A percentile compares a stretch with the other conserved stretches of the same genome.
phyloP scores from a whole-genome alignment of 164 flowering plant genomes.

The Vitis rotundifolia region DNA sequence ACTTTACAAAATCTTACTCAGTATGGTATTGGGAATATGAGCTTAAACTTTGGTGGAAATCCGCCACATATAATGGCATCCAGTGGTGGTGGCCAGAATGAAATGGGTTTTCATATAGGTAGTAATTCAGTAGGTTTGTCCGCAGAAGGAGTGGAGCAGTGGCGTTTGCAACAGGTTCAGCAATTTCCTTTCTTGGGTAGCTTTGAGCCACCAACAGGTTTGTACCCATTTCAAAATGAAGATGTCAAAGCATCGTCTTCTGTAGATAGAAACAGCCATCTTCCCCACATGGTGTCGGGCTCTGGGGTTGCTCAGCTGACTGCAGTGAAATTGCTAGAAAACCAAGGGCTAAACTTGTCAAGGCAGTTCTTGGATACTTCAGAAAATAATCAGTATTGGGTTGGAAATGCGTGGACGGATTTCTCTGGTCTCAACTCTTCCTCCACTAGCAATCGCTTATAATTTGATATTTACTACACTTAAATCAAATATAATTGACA shows the following conservation, averaged over 20 bases:
- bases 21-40: conserved; percentile 20
- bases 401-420: conserved; percentile 28
- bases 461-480: not conserved
- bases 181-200: conserved; percentile 32
- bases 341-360: conserved; percentile 12
- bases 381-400: conserved; percentile 27
- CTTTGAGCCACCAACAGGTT: conserved; percentile 16
- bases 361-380: conserved; percentile 18
- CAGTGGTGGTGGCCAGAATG: not conserved
- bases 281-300: not conserved
- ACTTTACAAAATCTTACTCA: conserved; percentile 30
- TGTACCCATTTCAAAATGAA: conserved; percentile 20
- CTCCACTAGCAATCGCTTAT: conserved; percentile 22
- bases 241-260: conserved; percentile 12
- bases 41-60: conserved; percentile 22
- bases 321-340: conserved; percentile 28
- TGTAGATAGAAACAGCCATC: conserved; percentile 5
- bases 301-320: conserved; percentile 25
- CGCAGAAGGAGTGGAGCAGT: conserved; percentile 6
- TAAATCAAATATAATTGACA: not conserved
- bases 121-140: conserved; percentile 11
- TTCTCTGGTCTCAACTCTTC: conserved; percentile 33
- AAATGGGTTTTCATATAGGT: conserved; percentile 24
- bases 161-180: conserved; percentile 18
- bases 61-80: conserved; percentile 1